Conservation (phyloP, 192 early-diverging fungal genomes). For the Gryganskiella cystojenkinii region DNA sequence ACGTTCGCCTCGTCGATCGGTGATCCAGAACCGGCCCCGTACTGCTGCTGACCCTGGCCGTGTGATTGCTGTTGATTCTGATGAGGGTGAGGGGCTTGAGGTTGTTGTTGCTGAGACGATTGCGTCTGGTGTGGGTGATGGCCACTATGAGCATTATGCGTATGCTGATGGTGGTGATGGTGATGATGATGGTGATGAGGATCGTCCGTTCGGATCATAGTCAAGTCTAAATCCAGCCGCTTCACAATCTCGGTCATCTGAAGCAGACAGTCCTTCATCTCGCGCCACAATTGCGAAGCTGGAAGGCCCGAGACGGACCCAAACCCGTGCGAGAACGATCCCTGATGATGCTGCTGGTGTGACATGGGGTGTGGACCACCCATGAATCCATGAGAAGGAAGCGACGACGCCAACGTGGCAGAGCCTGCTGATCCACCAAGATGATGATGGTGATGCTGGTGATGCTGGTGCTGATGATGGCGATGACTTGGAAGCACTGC, state of each 20-base stretch:
- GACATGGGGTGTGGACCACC: conserved; percentile 3
- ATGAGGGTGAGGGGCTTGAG: neutral
- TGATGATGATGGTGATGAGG: conserved; percentile 4
- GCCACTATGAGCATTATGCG: neutral
- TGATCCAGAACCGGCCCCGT: neutral
- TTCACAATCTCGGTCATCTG: conserved; percentile 53
- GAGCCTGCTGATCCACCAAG: neutral
- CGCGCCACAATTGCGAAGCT: conserved; percentile 33
- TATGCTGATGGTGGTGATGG: conserved; percentile 1
- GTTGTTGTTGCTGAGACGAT: neutral
- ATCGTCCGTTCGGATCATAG: conserved; percentile 44
- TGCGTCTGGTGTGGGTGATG: neutral
- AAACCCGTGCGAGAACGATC: conserved; percentile 1
- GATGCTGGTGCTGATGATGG: too few relatives aligned
- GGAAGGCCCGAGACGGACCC: neutral
- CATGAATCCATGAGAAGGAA: conserved; percentile 33
- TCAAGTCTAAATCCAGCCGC: conserved; percentile 39
- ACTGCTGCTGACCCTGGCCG: conserved; percentile 16
- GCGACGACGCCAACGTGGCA: conserved; percentile 17
- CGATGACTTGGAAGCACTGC: conserved; percentile 13
- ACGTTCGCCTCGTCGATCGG: conserved; percentile 17
- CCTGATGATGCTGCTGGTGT: neutral
- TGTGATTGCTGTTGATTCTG: conserved; percentile 11
- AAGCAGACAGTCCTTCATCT: conserved; percentile 42
- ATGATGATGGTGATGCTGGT: neutral